These are phyloP conservation scores for Takakia lepidozioides DNA, from an alignment of 225 moss, liverwort and hornwort genomes.

Conservation along the genomic window DNA sequence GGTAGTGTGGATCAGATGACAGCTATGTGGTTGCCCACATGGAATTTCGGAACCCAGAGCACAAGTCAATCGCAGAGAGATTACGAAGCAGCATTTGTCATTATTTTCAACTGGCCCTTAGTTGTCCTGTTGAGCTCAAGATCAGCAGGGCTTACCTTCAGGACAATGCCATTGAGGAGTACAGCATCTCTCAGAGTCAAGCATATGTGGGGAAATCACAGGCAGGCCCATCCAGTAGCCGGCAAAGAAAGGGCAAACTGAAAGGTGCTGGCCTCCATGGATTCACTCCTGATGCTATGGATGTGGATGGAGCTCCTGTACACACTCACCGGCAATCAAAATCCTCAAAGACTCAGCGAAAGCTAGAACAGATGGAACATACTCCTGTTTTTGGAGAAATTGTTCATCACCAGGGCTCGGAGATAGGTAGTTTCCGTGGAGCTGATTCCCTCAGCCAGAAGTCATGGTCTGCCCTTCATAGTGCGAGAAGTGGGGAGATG, in stretches of 20 bases:
- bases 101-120: conserved; percentile 74
- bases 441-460: conserved; percentile 21
- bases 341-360: conserved; percentile 14
- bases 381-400: too few relatives aligned
- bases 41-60: conserved; percentile 69
- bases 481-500: conserved; percentile 5
- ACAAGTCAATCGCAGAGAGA: conserved; percentile 77
- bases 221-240: conserved; percentile 10
- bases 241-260: conserved; percentile 12
- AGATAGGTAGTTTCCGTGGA: conserved; percentile 16
- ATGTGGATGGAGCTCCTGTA: conserved; percentile 4
- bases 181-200: conserved; percentile 10
- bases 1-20: conserved; percentile 14
- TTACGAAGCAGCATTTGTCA: conserved; percentile 78
- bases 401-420: conserved; percentile 16
- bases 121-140: conserved; percentile 74
- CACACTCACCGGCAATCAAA: conserved; percentile 5
- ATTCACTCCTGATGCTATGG: neutral
- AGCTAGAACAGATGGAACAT: conserved; percentile 9
- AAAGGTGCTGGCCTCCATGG: neutral
- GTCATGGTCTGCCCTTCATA: too few relatives aligned
- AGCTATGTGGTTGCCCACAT: conserved; percentile 70
- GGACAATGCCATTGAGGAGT: too few relatives aligned
- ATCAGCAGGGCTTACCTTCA: conserved; percentile 42
- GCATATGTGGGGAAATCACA: conserved; percentile 14